Evolutionary conservation across 2,329 filamentous ascomycete genomes (phyloP).

Genomic region (Colletotrichum trifolii): DNA sequence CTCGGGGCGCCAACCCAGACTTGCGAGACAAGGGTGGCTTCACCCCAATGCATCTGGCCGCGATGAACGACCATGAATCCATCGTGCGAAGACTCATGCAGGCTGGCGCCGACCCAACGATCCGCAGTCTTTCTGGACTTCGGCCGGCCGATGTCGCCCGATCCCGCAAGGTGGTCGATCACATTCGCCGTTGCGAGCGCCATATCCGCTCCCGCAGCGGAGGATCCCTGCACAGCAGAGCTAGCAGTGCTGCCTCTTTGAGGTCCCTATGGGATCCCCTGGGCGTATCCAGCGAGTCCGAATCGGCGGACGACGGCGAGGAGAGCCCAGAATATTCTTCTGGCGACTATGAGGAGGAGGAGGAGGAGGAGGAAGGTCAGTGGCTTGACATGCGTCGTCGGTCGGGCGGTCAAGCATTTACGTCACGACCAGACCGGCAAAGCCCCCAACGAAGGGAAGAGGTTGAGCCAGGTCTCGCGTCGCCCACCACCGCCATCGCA

Average conservation of each 20-base stretch:
- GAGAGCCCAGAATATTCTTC: slow-evolving; percentile 59
- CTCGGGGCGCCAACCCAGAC: slow-evolving; percentile 81
- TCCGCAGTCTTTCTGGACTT: slow-evolving; percentile 76
- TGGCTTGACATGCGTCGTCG: slow-evolving; percentile 52
- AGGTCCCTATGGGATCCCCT: slow-evolving; percentile 74
- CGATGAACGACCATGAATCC: slow-evolving; percentile 78
- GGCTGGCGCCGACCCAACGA: slow-evolving; percentile 76
- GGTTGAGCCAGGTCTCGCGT: slow-evolving; percentile 50
- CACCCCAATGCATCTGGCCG: slow-evolving; percentile 84
- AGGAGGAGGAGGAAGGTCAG: slow-evolving; percentile 53
- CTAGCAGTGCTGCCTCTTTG: slow-evolving; percentile 75
- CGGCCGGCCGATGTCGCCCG: slow-evolving; percentile 77
- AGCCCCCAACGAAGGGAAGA: slow-evolving; percentile 29
- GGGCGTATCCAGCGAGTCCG: slow-evolving; percentile 53
- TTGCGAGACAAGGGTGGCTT: slow-evolving; percentile 82
- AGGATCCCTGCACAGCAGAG: slow-evolving; percentile 67
- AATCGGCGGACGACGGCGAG: slow-evolving; percentile 52
- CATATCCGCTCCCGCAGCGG: slow-evolving; percentile 76
- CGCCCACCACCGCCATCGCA: slow-evolving; percentile 71
- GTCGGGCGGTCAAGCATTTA: slow-evolving; percentile 40
- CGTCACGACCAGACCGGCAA: slow-evolving; percentile 37
- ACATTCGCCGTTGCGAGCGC: slow-evolving; percentile 70
- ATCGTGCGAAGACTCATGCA: slow-evolving; percentile 81
- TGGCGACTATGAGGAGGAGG: slow-evolving; percentile 55
- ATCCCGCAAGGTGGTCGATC: slow-evolving; percentile 71